Conservation (phyloP, 2,329 filamentous ascomycete genomes). For the Pestalotiopsis sp. region DNA sequence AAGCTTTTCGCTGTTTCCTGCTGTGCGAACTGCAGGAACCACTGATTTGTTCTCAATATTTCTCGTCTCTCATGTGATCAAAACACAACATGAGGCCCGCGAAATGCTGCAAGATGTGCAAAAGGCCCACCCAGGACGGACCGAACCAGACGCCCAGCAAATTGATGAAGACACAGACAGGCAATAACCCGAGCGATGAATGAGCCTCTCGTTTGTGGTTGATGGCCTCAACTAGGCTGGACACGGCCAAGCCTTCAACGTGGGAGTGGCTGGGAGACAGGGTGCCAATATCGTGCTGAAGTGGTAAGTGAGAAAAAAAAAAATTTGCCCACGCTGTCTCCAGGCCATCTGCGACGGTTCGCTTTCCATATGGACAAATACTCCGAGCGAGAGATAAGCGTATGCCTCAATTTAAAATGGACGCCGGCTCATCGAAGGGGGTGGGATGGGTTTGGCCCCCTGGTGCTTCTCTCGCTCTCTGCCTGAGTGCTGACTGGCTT, state of each 20-base stretch:
- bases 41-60: not conserved
- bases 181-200: too few species aligned
- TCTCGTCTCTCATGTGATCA: not conserved
- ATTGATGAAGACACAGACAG: too few species aligned
- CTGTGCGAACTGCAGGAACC: slow-evolving; percentile 6
- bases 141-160: too few species aligned
- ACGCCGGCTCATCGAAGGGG: not conserved
- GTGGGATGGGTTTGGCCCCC: not conserved
- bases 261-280: slow-evolving; percentile 5
- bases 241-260: not conserved
- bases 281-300: slow-evolving; percentile 6
- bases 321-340: not conserved
- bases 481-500: slow-evolving; percentile 18
- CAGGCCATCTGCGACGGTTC: not conserved
- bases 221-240: not conserved
- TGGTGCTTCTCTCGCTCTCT: slow-evolving; percentile 19
- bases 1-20: not conserved
- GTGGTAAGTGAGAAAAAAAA: not conserved
- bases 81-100: not conserved
- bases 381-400: slow-evolving; percentile 36
- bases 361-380: slow-evolving; percentile 30
- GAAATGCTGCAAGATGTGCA: not conserved
- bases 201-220: not conserved
- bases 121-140: not conserved
- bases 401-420: slow-evolving; percentile 26